A percentile compares a stretch with the other conserved stretches of the same genome.
Evolutionary conservation across 1,284 basidiomycete genomes (phyloP).

Genomic region (Stygiomarasmius scandens): DNA sequence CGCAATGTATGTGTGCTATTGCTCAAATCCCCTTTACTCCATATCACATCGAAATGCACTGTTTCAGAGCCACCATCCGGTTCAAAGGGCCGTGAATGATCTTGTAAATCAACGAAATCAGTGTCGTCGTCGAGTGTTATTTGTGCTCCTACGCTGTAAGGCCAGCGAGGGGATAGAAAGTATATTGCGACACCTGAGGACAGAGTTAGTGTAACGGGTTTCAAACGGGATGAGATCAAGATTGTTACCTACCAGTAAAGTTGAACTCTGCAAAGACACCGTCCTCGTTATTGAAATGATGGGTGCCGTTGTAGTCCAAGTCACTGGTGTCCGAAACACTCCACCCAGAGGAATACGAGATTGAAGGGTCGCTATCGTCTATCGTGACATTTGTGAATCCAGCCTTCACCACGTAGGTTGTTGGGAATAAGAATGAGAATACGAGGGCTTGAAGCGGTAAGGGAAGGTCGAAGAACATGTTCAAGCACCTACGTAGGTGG

Average conservation of each 20-base stretch:
- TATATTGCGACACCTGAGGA: constrained; percentile 39
- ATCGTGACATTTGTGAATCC: constrained; percentile 33
- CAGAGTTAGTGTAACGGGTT: neutral
- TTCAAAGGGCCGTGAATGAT: constrained; percentile 15
- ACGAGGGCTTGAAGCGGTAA: constrained; percentile 4
- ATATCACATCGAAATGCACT: constrained; percentile 14
- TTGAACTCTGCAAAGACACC: constrained; percentile 14
- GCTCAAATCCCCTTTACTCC: constrained; percentile 15
- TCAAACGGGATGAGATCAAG: neutral
- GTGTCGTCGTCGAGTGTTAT: constrained; percentile 24
- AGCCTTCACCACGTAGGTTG: neutral
- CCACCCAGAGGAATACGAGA: constrained; percentile 22
- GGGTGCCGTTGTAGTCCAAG: constrained; percentile 35
- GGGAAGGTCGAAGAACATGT: constrained; percentile 1
- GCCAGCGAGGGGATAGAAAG: constrained; percentile 37
- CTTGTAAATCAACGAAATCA: constrained; percentile 26
- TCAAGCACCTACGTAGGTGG: neutral
- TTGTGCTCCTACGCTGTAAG: constrained; percentile 30
- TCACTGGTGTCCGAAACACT: constrained; percentile 11
- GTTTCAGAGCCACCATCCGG: constrained; percentile 15
- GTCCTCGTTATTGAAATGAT: constrained; percentile 23
- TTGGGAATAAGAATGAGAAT: neutral
- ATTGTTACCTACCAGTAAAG: constrained; percentile 22
- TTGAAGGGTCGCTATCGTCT: constrained; percentile 34
- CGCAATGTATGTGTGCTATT: constrained; percentile 19